Base-by-base conservation (phyloP, 805 yeast genomes). In the Schizosaccharomyces osmophilus region DNA sequence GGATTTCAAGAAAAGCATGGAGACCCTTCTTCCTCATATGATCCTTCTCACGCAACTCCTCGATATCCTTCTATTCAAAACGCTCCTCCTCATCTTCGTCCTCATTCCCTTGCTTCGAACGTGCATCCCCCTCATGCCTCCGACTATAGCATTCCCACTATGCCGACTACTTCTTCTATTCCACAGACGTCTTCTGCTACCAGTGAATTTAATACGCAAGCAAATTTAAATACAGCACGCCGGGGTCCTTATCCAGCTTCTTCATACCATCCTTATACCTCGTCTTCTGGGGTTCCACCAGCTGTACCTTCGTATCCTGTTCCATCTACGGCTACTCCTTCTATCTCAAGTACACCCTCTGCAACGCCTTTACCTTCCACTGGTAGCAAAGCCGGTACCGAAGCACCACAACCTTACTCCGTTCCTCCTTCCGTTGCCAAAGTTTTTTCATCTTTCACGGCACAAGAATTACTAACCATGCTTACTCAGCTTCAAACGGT, bases 401-500 rank as follows among this genome's bases (percentile, higher is more conserved):
- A 36, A 36, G 17, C 41, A 36, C 45, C 43, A 24, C 19, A n/a
- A 11, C 29, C 43, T 22, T 29, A 15, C 24, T 41, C 31, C 9
- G 26, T 17, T 4, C 26, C 60, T n/a, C 45, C 45, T 13, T 39
- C 59, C 2, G 26, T 36, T 57, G 19, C 62, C 0, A 65, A 65
- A 4, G 73, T 80, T 0, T 69, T 84, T 45, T 71, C 76, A 0
- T 68, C 73, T 5, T 72, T 82, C 61, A 81, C 77, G 62, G 73
- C 71, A 58, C 68, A 73, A 15, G 72, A 82, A 42, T 75, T 82
- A 61, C 66, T 71, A 6, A 77, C 74, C 51, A 68, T 84, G 42
- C 65, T 84, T 13, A 71, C 72, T 43, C 88, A 85, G 64, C 77
- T 85, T 17, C 79, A 82, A 66, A 69, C 73, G 24, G 79, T 85